Evolutionary conservation across 441 rosid species (phyloP).

Genomic region (Gossypium gossypioides): DNA sequence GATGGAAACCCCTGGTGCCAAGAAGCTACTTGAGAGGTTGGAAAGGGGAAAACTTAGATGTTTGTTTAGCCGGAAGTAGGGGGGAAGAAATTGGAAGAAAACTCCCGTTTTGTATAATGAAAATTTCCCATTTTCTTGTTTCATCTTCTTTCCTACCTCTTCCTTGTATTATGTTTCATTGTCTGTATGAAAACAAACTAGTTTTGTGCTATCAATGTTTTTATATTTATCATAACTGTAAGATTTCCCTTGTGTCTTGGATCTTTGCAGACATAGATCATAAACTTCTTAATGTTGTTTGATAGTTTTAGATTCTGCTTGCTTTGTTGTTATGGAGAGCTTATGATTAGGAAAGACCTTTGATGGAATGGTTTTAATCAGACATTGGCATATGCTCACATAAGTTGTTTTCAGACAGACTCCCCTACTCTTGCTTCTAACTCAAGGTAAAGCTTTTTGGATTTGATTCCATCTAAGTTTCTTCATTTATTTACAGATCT

Average conservation of each 20-base stretch:
- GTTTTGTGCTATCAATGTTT: constrained; percentile 14
- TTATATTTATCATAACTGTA: constrained; percentile 5
- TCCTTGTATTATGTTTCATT: constrained; percentile 30
- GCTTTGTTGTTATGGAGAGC: not conserved
- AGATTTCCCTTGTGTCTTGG: not conserved
- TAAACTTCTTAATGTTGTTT: not conserved
- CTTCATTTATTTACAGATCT: not conserved
- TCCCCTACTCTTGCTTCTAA: not conserved
- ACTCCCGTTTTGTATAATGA: constrained; percentile 14
- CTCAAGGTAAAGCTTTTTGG: constrained; percentile 8
- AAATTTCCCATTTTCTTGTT: not conserved
- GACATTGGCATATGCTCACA: not conserved
- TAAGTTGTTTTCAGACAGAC: not conserved
- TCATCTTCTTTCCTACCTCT: not conserved
- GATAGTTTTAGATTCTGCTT: not conserved
- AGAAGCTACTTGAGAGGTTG: constrained; percentile 67
- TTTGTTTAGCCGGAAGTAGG: constrained; percentile 51
- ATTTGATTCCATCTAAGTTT: not conserved
- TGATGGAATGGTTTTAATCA: not conserved
- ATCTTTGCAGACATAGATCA: not conserved
- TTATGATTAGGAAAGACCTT: not conserved
- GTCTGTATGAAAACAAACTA: constrained; percentile 32
- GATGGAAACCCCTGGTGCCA: constrained; percentile 74
- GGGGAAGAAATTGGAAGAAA: not conserved
- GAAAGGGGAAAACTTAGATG: constrained; percentile 66